A percentile compares a stretch with the other conserved stretches of the same genome.
These are phyloP conservation scores for Naganishia sp. DNA, from an alignment of 1,284 basidiomycete genomes.

Conservation along the genomic window DNA sequence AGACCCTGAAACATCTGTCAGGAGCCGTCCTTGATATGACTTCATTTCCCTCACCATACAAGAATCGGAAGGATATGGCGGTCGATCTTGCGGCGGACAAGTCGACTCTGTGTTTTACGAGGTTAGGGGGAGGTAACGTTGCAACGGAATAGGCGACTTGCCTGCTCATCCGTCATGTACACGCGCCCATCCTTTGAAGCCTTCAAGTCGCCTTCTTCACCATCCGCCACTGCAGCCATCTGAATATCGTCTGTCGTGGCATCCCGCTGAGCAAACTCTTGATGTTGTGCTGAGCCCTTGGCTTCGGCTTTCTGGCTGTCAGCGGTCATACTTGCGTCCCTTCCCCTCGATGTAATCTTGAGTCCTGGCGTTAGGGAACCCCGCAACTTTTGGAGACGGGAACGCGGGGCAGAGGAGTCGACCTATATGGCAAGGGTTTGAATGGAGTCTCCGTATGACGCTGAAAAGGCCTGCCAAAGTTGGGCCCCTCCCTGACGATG, in stretches of 20 bases:
- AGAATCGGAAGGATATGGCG: conserved; percentile 24
- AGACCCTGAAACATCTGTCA: conserved; percentile 1
- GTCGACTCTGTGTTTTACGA: conserved; percentile 8
- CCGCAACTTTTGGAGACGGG: no score
- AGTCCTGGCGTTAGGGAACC: no score
- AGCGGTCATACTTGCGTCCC: neutral
- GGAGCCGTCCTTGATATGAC: neutral
- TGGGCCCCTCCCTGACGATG: no score
- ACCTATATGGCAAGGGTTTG: no score
- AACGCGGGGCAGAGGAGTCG: no score
- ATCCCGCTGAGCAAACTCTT: neutral
- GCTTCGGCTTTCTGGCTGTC: conserved; percentile 1
- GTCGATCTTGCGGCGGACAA: conserved; percentile 28
- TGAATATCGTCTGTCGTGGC: neutral
- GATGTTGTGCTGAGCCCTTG: neutral
- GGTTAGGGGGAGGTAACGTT: neutral
- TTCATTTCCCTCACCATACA: conserved; percentile 1
- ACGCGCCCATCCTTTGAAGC: conserved; percentile 14
- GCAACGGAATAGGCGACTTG: neutral
- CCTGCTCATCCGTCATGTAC: conserved; percentile 30
- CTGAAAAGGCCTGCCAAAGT: no score
- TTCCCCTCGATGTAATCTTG: no score
- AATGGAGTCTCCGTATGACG: no score
- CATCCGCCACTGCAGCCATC: neutral
- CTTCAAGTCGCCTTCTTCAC: conserved; percentile 1